Evolutionary conservation across 108 stramenopile genomes (phyloP).

Genomic region (Cylindrotheca closterium): DNA sequence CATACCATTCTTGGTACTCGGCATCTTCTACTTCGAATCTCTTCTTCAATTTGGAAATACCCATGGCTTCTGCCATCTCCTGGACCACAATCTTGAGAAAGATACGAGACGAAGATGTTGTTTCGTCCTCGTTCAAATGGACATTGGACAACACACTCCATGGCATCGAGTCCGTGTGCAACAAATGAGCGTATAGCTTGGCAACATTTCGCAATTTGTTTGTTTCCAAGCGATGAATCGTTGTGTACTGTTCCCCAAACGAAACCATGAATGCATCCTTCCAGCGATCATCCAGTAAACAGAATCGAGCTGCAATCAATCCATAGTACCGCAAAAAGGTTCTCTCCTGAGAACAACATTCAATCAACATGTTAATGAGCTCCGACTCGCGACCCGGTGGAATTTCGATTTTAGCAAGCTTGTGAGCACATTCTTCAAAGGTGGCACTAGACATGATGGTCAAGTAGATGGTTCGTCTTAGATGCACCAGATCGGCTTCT

Average conservation of each 20-base stretch:
- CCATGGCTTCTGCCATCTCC: constrained; percentile 96
- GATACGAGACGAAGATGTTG: constrained; percentile 95
- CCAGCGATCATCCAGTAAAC: constrained; percentile 88
- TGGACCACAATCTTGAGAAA: constrained; percentile 97
- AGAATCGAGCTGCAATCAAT: constrained; percentile 92
- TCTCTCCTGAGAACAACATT: constrained; percentile 97
- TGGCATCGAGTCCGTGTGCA: constrained; percentile 95
- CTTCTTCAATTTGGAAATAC: constrained; percentile 84
- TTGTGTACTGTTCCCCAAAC: constrained; percentile 85
- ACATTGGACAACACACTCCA: constrained; percentile 93
- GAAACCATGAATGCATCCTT: constrained; percentile 85
- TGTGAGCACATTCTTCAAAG: constrained; percentile 99
- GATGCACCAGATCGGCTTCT: constrained; percentile 93
- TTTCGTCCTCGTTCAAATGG: constrained; percentile 95
- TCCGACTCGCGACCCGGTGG: constrained; percentile 84
- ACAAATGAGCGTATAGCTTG: constrained; percentile 97
- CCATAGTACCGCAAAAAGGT: constrained; percentile 97
- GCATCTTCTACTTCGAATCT: constrained; percentile 84
- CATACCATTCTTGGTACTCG: constrained; percentile 73
- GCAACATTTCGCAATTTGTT: constrained; percentile 99
- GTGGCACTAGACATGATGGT: constrained; percentile 98
- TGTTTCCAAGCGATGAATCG: constrained; percentile 97
- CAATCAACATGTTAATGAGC: constrained; percentile 96
- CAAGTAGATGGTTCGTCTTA: constrained; percentile 96
- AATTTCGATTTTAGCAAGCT: constrained; percentile 94